Percentiles rank a stretch among this genome's conserved stretches.
These are phyloP conservation scores for Colletotrichum zoysiae DNA, from an alignment of 2,329 filamentous ascomycete genomes.

Conservation along the genomic window DNA sequence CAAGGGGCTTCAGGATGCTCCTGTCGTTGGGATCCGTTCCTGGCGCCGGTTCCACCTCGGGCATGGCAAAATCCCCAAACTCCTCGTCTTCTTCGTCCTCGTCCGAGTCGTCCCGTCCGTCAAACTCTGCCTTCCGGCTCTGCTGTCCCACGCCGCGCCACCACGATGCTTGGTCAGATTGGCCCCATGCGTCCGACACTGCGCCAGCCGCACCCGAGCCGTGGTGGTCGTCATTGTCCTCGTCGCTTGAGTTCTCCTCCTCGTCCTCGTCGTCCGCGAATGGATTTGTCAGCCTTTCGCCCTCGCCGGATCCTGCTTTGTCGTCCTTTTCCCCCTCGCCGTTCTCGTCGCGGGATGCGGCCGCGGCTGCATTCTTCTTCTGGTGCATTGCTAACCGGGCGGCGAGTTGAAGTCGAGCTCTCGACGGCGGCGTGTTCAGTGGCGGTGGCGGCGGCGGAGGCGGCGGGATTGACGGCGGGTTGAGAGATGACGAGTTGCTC, in stretches of 20 bases:
- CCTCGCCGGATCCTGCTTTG: constrained; percentile 41
- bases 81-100: constrained; percentile 71
- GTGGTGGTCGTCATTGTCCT: constrained; percentile 61
- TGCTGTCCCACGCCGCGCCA: constrained; percentile 59
- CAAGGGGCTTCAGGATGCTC: constrained; percentile 67
- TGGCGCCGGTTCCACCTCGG: constrained; percentile 61
- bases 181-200: constrained; percentile 48
- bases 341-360: constrained; percentile 56
- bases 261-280: constrained; percentile 68
- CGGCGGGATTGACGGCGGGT: constrained; percentile 69
- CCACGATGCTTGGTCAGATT: constrained; percentile 58
- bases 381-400: constrained; percentile 83
- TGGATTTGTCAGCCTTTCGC: constrained; percentile 59
- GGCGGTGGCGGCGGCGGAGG: constrained; percentile 79
- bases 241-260: constrained; percentile 63
- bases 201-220: constrained; percentile 24
- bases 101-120: constrained; percentile 60
- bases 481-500: constrained; percentile 61
- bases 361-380: constrained; percentile 67
- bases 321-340: constrained; percentile 54
- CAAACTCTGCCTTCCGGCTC: constrained; percentile 51
- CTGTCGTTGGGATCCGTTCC: constrained; percentile 51
- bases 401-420: constrained; percentile 91
- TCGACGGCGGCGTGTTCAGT: constrained; percentile 86
- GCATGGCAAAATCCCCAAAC: constrained; percentile 77